phyloP scores from a whole-genome alignment of 371 early-diverging fungal genomes.

The Mortierella sp. region DNA sequence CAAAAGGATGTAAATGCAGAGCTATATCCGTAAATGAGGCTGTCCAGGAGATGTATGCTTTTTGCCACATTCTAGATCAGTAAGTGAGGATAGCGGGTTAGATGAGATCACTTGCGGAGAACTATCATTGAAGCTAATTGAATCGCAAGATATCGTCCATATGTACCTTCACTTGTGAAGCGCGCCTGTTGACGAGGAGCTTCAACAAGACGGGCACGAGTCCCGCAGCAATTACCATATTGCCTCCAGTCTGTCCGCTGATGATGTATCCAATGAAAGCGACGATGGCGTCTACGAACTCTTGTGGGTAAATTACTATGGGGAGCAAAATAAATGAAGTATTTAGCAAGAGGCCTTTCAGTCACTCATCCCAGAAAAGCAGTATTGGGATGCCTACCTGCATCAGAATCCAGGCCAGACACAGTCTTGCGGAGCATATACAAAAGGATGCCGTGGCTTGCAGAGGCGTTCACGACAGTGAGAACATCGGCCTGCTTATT shows the following conservation, averaged over 20 bases:
- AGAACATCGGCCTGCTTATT: slow-evolving; percentile 82
- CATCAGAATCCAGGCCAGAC: slow-evolving; percentile 61
- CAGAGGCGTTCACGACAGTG: slow-evolving; percentile 90
- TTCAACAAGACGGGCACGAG: slow-evolving; percentile 82
- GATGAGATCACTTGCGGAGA: not conserved
- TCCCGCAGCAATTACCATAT: slow-evolving; percentile 93
- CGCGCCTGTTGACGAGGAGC: slow-evolving; percentile 66
- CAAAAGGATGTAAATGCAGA: slow-evolving; percentile 87
- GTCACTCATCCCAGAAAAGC: not conserved
- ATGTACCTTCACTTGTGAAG: slow-evolving; percentile 70
- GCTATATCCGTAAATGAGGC: slow-evolving; percentile 81
- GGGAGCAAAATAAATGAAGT: not conserved
- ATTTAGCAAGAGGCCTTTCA: not conserved
- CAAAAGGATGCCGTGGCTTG: slow-evolving; percentile 93
- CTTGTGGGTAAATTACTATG: slow-evolving; percentile 68
- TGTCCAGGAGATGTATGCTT: slow-evolving; percentile 83
- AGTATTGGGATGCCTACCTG: slow-evolving; percentile 25
- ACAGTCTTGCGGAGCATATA: slow-evolving; percentile 81
- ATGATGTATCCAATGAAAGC: slow-evolving; percentile 81
- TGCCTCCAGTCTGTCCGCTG: slow-evolving; percentile 86
- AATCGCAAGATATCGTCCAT: too few relatives aligned
- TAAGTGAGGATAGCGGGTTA: not conserved
- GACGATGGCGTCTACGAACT: slow-evolving; percentile 88
- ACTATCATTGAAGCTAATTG: not conserved
- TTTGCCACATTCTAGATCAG: slow-evolving; percentile 71